These are phyloP conservation scores for Botrytis elliptica DNA, from an alignment of 2,329 filamentous ascomycete genomes.

Conservation along the genomic window DNA sequence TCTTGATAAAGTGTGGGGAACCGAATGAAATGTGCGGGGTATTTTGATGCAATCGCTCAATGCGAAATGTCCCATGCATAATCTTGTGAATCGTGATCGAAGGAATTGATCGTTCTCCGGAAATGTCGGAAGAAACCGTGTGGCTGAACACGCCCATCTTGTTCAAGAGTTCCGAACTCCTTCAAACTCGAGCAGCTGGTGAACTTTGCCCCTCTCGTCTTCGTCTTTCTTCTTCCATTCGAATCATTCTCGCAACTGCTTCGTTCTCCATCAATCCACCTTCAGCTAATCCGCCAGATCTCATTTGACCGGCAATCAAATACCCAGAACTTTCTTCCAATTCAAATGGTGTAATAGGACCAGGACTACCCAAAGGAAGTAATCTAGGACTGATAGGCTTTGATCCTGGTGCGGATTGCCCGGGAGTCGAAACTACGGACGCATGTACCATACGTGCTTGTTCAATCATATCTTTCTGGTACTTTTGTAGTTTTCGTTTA, in stretches of 20 bases:
- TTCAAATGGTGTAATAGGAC: constrained; percentile 62
- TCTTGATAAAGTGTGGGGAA: neutral
- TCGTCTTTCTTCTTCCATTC: constrained; percentile 18
- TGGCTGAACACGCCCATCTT: neutral
- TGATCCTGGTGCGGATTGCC: constrained; percentile 30
- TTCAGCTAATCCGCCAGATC: constrained; percentile 10
- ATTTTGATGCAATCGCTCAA: neutral
- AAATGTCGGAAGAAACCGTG: neutral
- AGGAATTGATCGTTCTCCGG: neutral
- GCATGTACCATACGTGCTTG: constrained; percentile 50
- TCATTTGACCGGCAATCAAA: constrained; percentile 29
- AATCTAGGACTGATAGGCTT: constrained; percentile 53
- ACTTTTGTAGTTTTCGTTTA: constrained; percentile 54
- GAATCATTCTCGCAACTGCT: constrained; percentile 17
- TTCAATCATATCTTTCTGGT: constrained; percentile 60
- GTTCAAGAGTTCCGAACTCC: neutral
- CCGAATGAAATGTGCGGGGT: neutral
- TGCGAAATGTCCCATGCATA: neutral
- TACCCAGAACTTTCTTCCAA: constrained; percentile 44
- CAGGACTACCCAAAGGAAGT: constrained; percentile 55
- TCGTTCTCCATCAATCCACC: constrained; percentile 20
- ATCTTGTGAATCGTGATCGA: neutral
- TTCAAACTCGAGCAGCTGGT: constrained; percentile 14
- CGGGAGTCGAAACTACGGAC: constrained; percentile 33
- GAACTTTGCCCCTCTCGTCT: constrained; percentile 21